Base-by-base conservation (phyloP, 805 yeast species). In the Metschnikowia matae region DNA sequence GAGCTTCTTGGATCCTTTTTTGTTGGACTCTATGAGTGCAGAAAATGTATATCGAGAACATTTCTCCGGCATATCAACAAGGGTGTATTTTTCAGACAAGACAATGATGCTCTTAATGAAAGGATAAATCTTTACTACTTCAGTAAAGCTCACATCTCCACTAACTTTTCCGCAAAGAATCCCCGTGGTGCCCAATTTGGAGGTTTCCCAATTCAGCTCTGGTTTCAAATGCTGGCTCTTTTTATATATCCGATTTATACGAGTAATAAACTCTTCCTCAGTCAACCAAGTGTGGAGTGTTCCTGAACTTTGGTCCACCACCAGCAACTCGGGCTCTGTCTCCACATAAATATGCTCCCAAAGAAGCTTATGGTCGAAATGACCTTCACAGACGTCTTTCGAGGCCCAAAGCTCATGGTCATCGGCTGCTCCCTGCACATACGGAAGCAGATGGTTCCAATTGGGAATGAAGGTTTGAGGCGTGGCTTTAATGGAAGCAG, bases 341-440 rank as follows among this genome's bases (percentile, higher is more conserved):
- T 54, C 59, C 20, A 36, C 13, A 43, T 56, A 49, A 33, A 67
- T 49, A 29, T 52, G 40, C 3, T 61, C 47, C 95, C 96, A 89
- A 44, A 86, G 79, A 26, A 79, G 44, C 0, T 59, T 57, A 0
- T 91, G 82, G 1, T 73, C 76, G 31, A 89, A 64, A 0, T 74
- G 69, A 4, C 77, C 71, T 0, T 85, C 78, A 35, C 71, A 68
- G 1, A 69, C 44, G 3, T 63, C 65, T 34, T 53, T 53, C 1
- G 73, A 62, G 0, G 69, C 68, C 97, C 97, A 90, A 10, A 84
- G 70, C 60, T 90, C 97, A 63, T 90, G 96, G 60, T 91, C 97
- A 65, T 90, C 97, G 0, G 94, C 97, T 0, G 96, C 94, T 1
- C 97, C 97, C 65, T 89, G 97, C 1, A 89, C 87, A 61, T 90